A percentile compares a stretch with the other conserved stretches of the same genome.
Evolutionary conservation across 345 rosid species (phyloP).

Genomic region (Acer yangbiense): DNA sequence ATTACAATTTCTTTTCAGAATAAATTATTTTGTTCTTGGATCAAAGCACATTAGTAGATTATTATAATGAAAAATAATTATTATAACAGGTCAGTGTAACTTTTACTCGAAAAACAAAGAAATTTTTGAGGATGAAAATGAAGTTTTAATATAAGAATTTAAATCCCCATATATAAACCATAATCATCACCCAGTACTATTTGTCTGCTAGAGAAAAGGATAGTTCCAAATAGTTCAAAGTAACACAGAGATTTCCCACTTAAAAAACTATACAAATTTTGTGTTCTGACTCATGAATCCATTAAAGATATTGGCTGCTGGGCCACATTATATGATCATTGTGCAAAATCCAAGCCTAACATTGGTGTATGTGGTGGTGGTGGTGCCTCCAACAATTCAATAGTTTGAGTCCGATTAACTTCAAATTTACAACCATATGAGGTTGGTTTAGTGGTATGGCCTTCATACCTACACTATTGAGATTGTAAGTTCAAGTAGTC

Average conservation of each 20-base stretch:
- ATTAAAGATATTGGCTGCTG: neutral
- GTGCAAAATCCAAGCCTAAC: neutral
- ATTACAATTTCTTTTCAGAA: neutral
- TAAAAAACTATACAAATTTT: neutral
- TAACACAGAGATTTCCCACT: neutral
- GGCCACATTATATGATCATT: neutral
- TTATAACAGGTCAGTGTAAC: neutral
- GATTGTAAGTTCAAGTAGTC: no score
- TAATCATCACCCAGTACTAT: neutral
- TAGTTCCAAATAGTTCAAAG: neutral
- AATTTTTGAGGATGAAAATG: neutral
- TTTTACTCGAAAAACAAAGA: neutral
- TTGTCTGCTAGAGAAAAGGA: neutral
- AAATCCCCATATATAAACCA: neutral
- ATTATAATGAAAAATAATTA: neutral
- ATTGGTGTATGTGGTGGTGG: neutral
- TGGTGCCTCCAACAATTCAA: neutral
- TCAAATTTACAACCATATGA: no score
- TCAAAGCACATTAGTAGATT: neutral
- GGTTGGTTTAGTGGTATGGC: no score
- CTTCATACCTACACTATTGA: no score
- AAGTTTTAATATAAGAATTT: neutral
- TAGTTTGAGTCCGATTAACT: neutral
- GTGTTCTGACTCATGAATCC: neutral
- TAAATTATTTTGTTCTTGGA: neutral